These are phyloP conservation scores for Apostasia ramifera DNA, from an alignment of 106 monocot species.

Conservation along the genomic window DNA sequence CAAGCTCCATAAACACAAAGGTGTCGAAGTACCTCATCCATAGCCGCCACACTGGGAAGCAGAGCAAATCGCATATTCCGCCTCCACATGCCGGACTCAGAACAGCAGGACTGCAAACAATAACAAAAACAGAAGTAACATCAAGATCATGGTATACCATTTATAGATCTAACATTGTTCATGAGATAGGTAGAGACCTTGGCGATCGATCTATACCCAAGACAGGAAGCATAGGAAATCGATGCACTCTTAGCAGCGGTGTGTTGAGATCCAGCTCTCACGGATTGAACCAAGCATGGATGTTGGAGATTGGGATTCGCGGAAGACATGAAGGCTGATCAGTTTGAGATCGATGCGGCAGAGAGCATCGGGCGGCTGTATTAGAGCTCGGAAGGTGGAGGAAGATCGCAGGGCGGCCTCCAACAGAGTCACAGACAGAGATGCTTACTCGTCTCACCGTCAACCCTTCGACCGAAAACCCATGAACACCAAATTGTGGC, in stretches of 20 bases:
- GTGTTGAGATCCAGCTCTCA: not conserved
- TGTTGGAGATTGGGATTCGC: not conserved
- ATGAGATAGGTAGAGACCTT: not conserved
- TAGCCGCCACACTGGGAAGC: not conserved
- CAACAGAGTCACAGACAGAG: too few species aligned
- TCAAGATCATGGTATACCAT: not conserved
- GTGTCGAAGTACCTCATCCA: conserved; percentile 5
- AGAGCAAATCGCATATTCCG: not conserved
- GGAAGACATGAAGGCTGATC: not conserved
- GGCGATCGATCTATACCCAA: not conserved
- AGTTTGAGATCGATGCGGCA: too few species aligned
- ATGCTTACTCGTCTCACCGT: too few species aligned
- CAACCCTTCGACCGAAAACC: too few species aligned
- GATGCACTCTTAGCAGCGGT: not conserved
- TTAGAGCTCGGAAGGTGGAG: not conserved
- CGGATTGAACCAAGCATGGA: conserved; percentile 1
- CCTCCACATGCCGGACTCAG: not conserved
- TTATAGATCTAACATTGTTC: not conserved
- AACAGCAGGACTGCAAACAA: not conserved
- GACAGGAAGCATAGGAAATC: not conserved
- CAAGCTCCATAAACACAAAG: too few species aligned
- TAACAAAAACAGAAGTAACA: not conserved
- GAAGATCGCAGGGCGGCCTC: not conserved
- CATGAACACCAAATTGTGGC: too few species aligned
- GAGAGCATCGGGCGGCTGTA: too few species aligned